phyloP scores from a whole-genome alignment of 2,329 filamentous ascomycete genomes.

The Pseudocercospora fijiensis region DNA sequence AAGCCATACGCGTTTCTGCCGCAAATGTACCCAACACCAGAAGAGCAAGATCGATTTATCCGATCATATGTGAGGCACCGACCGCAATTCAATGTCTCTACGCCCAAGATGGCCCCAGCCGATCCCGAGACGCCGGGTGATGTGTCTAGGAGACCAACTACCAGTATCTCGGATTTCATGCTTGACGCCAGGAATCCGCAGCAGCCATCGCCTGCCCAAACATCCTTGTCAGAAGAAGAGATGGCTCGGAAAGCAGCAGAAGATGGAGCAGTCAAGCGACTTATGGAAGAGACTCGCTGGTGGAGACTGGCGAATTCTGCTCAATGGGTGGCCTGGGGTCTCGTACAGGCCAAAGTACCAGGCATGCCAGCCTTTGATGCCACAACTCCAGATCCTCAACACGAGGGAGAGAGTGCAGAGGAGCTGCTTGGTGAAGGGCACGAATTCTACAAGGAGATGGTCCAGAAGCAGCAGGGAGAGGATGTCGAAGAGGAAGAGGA shows the following conservation, averaged over 20 bases:
- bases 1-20: slow-evolving; percentile 64
- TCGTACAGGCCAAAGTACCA: slow-evolving; percentile 87
- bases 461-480: slow-evolving; percentile 37
- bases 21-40: slow-evolving; percentile 68
- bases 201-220: slow-evolving; percentile 13
- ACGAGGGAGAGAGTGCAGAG: slow-evolving; percentile 31
- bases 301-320: slow-evolving; percentile 89
- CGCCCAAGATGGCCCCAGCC: slow-evolving; percentile 28
- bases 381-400: slow-evolving; percentile 21
- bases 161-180: slow-evolving; percentile 64
- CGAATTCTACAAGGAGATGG: slow-evolving; percentile 30
- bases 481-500: slow-evolving; percentile 56
- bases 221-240: slow-evolving; percentile 22
- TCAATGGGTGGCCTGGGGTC: slow-evolving; percentile 93
- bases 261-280: slow-evolving; percentile 65
- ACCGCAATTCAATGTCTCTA: slow-evolving; percentile 59
- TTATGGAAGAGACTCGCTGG: slow-evolving; percentile 75
- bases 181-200: slow-evolving; percentile 64
- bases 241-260: slow-evolving; percentile 57
- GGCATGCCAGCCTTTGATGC: slow-evolving; percentile 59
- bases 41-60: slow-evolving; percentile 83
- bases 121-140: slow-evolving; percentile 31
- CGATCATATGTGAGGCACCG: slow-evolving; percentile 82
- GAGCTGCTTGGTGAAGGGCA: slow-evolving; percentile 36
- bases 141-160: slow-evolving; percentile 37